Evolutionary conservation across 2,329 filamentous ascomycete genomes (phyloP), one percentile per base, ranked within the genome.

Genomic region (Sporothrix luriei): DNA sequence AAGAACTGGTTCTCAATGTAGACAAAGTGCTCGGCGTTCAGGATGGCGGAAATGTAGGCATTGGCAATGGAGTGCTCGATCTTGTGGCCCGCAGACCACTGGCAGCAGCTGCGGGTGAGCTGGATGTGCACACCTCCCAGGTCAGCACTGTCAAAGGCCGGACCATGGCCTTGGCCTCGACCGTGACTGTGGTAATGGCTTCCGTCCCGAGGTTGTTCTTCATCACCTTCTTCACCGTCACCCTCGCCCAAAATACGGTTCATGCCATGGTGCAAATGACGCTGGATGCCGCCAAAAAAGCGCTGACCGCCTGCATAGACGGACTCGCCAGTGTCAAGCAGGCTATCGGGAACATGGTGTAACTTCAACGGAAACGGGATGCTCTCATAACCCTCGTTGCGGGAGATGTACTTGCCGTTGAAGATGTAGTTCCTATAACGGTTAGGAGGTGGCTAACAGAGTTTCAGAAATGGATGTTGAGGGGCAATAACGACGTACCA

Each of bases 1-100:
- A 95, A 95, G 82, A 95, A 95, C 83, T 92, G 89, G 75, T 94
- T 93, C 77, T 94, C 91, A 48, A 94, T 93, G 78, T 93, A 94
- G 70, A 94, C 80, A 75, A 90, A 93, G 76, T 93, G 88, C 75
- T 88, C 81, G 21, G 89, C 89, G 64, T 88, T 87, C 49, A 80
- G 82, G 74, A 93, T 93, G 38, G 88, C 84, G 55, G 90, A 84
- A 46, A 91, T 88, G 76, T 97, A 97, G 1, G 93, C 93, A 76
- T 94, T 94, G 72, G 90, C 88, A 72, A 97, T 94, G 0, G 93
- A 97, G 78, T 95, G 93, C 76, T 87, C 85, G 0, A 82, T 83
- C 6, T 78, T 78, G 66, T 84, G 81, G 2, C 84, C 84, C 16
- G 81, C 77, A 1, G 84, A 87, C 85, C 85, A 87, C 49, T 81